Base-by-base conservation (phyloP, 371 early-diverging fungal species). In the Mortierella sp. region DNA sequence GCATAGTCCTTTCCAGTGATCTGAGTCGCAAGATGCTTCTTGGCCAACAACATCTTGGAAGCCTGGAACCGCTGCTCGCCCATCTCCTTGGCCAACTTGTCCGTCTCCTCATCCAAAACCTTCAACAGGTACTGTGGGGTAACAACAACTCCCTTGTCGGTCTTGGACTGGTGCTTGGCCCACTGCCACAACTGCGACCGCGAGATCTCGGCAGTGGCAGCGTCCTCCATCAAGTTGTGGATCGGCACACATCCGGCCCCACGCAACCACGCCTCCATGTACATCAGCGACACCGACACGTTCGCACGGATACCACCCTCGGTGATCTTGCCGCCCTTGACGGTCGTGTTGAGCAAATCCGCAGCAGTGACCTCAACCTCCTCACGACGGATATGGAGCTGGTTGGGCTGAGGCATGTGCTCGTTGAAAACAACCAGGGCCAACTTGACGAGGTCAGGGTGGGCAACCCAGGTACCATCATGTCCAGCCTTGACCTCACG, bases 401-500 rank as follows among this genome's bases (percentile, higher is more conserved):
- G 98, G 92, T 99, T 98, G 73, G 99, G 96, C 74, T 92, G 92
- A 55, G 97, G 95, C 97, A 99, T 98, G 90, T 97, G 90, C 86
- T 94, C 90, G 91, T 98, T 91, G 77, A 99, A 99, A 80, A 96
- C 90, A 50, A 91, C 93, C 52, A 92, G 88, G 66, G 98, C 98
- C 70, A 99, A 87, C 81, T 90, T 91, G 78, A 97, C 96, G 19
- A 99, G 92, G 71, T 93, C 98, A 31, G 99, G 99, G 85, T 99
- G 99, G 50, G 99, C 99, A 44, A 98, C 97, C 99, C 99, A 98
- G 52, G 98, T 97, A 72, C 98, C 96, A 79, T 96, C 97, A 87
- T 97, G 98, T 43, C 98, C 98, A 45, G 97, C 97, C 71, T 86
- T 91, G 55, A 97, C 98, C 86, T 98, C 98, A 79, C 98, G 94